Evolutionary conservation across 345 rosid species (phyloP).

Genomic region (Pistacia vera): DNA sequence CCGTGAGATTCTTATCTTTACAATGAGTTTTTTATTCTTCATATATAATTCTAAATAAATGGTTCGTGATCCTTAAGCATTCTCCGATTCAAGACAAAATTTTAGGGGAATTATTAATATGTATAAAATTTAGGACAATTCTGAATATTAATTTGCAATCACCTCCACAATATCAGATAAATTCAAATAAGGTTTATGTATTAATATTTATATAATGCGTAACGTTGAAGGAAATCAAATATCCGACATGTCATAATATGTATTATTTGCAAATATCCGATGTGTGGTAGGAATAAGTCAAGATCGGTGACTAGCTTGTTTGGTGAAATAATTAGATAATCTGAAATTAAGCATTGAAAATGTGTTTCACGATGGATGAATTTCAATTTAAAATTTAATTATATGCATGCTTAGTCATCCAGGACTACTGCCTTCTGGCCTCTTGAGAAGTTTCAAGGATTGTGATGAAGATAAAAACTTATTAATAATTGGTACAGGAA

Average conservation of each 20-base stretch:
- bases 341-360: neutral
- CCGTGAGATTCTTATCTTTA: neutral
- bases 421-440: neutral
- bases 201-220: no score
- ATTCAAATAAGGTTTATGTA: no score
- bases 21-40: neutral
- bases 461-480: conserved; percentile 1
- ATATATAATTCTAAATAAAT: no score
- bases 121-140: no score
- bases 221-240: no score
- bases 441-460: neutral
- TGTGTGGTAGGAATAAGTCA: neutral
- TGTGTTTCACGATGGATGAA: neutral
- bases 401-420: neutral
- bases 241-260: neutral
- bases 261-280: neutral
- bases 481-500: neutral
- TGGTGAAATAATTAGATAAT: no score
- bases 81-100: no score
- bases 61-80: no score
- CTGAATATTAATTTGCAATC: no score
- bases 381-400: neutral
- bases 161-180: no score
- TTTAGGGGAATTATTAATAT: no score
- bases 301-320: neutral